These are phyloP conservation scores for Hypholoma sublateritium DNA, from an alignment of 768 basidiomycete genomes.

Conservation along the genomic window DNA sequence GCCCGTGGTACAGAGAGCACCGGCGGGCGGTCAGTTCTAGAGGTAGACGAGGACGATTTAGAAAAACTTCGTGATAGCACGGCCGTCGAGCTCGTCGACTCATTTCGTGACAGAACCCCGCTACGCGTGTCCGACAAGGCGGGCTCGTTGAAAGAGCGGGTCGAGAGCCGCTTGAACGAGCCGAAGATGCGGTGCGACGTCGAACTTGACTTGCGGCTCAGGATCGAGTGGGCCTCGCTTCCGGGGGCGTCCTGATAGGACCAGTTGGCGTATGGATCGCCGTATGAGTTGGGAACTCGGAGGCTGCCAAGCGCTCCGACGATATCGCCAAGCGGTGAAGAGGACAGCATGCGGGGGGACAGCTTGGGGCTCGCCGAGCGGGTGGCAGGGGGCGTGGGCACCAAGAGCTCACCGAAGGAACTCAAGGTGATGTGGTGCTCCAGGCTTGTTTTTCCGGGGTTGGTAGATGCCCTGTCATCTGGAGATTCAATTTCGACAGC, in stretches of 20 bases:
- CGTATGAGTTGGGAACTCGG: background rate
- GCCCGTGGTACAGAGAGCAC: too few species aligned
- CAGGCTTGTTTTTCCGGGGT: background rate
- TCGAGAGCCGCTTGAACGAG: background rate
- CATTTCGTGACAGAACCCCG: constrained; percentile 4
- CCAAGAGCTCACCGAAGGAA: too few species aligned
- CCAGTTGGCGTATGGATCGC: too few species aligned
- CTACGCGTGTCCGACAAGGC: constrained; percentile 8
- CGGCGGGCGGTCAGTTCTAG: background rate
- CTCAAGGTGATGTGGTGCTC: background rate
- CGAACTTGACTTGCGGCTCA: background rate
- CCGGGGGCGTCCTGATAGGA: too few species aligned
- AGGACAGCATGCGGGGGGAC: background rate
- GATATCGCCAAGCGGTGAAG: background rate
- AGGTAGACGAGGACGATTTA: background rate
- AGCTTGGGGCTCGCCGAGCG: too few species aligned
- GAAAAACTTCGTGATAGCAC: background rate
- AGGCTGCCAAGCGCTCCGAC: background rate
- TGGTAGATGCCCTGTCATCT: background rate
- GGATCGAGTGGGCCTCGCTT: background rate
- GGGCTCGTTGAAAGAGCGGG: background rate
- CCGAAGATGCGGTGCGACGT: background rate
- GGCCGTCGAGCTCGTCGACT: constrained; percentile 3
- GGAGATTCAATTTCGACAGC: background rate
- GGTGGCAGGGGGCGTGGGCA: too few species aligned